Percentiles rank a stretch among this genome's conserved stretches.
Evolutionary conservation across 179 eudicot genomes (phyloP).

Genomic region (Beta lomatogona): DNA sequence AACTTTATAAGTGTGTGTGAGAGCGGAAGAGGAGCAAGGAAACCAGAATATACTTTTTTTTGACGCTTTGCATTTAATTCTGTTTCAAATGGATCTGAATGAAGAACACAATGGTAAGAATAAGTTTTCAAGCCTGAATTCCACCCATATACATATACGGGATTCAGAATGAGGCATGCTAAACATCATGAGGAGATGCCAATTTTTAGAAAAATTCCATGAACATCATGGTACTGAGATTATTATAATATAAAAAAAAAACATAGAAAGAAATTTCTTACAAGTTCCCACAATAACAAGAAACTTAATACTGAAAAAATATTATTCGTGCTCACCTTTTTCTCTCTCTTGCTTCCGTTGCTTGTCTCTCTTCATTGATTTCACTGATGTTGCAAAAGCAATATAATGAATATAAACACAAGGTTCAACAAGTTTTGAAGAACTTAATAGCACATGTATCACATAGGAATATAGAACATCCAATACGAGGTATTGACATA

Average conservation of each 20-base stretch:
- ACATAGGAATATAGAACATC: background rate
- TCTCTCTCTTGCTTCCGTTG: conserved; percentile 21
- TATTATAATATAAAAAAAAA: too few species aligned
- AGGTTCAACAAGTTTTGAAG: background rate
- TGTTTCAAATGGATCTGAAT: conserved; percentile 54
- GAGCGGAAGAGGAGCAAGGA: conserved; percentile 71
- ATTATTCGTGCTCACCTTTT: conserved; percentile 49
- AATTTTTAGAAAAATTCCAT: too few species aligned
- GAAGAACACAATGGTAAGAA: background rate
- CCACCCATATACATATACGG: background rate
- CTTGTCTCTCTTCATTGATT: conserved; percentile 13
- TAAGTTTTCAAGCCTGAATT: background rate
- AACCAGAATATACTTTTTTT: conserved; percentile 60
- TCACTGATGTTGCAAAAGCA: conserved; percentile 12
- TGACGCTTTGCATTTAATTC: conserved; percentile 54
- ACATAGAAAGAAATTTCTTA: too few species aligned
- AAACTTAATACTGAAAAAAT: background rate
- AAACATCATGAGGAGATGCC: too few species aligned
- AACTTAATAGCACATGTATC: too few species aligned
- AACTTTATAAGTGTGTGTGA: conserved; percentile 81
- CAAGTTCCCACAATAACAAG: background rate
- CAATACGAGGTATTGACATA: background rate
- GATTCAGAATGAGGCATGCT: background rate
- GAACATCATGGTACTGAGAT: too few species aligned
- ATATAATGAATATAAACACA: background rate